Evolutionary conservation across 2,329 filamentous ascomycete species (phyloP), one percentile per base, ranked within the genome.

Genomic region (Fusarium protoensiforme): DNA sequence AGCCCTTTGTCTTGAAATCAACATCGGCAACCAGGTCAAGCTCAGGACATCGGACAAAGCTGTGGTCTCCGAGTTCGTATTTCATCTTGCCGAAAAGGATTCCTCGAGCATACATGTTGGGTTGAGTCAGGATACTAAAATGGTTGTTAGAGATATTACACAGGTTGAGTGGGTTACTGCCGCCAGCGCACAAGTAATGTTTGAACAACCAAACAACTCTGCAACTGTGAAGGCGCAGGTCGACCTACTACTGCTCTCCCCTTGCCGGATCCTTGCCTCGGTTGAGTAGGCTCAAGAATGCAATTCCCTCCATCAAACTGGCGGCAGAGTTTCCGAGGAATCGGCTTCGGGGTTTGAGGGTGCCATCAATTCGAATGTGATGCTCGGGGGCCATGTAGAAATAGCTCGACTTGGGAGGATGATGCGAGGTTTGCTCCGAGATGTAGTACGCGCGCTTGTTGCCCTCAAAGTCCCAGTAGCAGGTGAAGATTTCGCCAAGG

Each of bases 11-110:
- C 85, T 98, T 98, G 89, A 99, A 99, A 75, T 99, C 96, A 69
- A 99, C 91, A 80, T 99, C 96, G 68, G 95, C 96, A 29, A 91
- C 89, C 20, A 99, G 87, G 66, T 95, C 92, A 20, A 94, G 89
- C 81, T 98, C 96, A 0, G 96, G 94, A 81, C 96, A 98, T 74
- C 92, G 90, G 22, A 99, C 94, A 77, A 95, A 94, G 81, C 95
- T 98, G 85, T 98, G 95, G 81, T 98, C 96, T 73, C 96, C 96
- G 9, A 99, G 90, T 85, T 99, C 96, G 83, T 98, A 99, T 83
- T 98, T 98, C 96, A 99, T 98, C 83, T 98, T 98, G 56, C 96
- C 96, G 79, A 99, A 98, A 10, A 99, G 87, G 68, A 99, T 98
- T 38, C 96, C 96, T 71, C 96, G 91, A 24, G 96, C 96, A 82